phyloP scores from a whole-genome alignment of 768 basidiomycete species.

The Phaeotremella skinneri region DNA sequence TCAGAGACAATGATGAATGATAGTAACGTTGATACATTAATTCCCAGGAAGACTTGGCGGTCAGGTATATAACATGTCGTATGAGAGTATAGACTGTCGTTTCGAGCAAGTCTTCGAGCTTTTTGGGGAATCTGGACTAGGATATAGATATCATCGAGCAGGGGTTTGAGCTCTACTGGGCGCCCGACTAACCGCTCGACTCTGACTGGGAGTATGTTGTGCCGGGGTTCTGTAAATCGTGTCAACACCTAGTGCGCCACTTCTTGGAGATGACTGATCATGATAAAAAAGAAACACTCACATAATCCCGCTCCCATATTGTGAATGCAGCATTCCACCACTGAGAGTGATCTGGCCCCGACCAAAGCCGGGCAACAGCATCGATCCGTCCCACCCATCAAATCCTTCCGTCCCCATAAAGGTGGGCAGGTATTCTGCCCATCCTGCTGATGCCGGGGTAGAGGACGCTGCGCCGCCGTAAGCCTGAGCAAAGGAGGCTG shows the following conservation, averaged over 20 bases:
- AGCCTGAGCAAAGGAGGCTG: conserved; percentile 14
- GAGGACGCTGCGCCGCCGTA: conserved; percentile 2
- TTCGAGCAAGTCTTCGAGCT: background rate
- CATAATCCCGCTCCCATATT: conserved; percentile 48
- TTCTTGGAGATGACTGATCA: too few relatives aligned
- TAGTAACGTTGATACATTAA: too few relatives aligned
- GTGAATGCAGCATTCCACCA: conserved; percentile 42
- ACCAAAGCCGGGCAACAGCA: conserved; percentile 48
- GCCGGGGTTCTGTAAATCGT: conserved; percentile 33
- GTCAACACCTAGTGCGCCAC: conserved; percentile 11
- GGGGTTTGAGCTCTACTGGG: conserved; percentile 38
- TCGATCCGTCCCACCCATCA: conserved; percentile 48
- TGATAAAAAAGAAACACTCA: conserved; percentile 21
- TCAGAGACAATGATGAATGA: too few relatives aligned
- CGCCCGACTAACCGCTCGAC: conserved; percentile 31
- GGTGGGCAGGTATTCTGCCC: conserved; percentile 44
- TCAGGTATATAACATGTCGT: background rate
- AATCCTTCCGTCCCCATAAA: conserved; percentile 44
- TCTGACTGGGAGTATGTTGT: conserved; percentile 35
- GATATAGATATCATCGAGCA: background rate
- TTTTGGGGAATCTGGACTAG: background rate
- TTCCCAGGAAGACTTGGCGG: too few relatives aligned
- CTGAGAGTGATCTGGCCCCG: conserved; percentile 40
- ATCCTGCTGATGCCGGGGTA: conserved; percentile 24
- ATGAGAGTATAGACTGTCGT: too few relatives aligned